Evolutionary conservation across 108 stramenopile species (phyloP), one percentile per base, ranked within the genome.

Genomic region (Pelagomonas calceolata): DNA sequence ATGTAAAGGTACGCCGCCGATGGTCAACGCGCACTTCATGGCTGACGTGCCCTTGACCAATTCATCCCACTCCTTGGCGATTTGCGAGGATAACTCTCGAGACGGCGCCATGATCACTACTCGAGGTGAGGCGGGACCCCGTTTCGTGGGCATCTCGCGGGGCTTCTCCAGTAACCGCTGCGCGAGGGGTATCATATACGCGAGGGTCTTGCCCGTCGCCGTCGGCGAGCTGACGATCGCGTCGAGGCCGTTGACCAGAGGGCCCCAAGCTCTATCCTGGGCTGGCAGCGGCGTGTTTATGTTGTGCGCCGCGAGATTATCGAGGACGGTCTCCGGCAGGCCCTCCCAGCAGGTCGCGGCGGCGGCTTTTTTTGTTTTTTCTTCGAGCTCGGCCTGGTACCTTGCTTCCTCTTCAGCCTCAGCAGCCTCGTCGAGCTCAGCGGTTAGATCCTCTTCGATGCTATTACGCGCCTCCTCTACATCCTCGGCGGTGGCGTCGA

Each of bases 211-310:
- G 31, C 83, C 83, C 0, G 78, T 74, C 26, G 80, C 83, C 16
- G 83, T 84, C 29, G 85, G 85, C 21, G 83, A 72, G 39, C 80
- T 76, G 34, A 85, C 36, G 46, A 85, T 81, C 0, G 83, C 68
- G 64, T 85, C 85, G 39, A 66, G 63, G 63, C 85, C 85, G 33
- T 79, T 60, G 36, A 72, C 60, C 30, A 85, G 21, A 3, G 51
- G 51, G 21, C 0, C 21, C 21, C 4, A 60, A 26, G 51, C 3
- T 26, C 51, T 17, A 1, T 1, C 1, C 51, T 60, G 51, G 7
- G 29, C 51, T 1, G 51, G 51, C 21, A 60, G 51, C 21, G 26
- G 51, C 21, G 51, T 26, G 7, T 1, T 12, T 17, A 60, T 1
- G 51, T 26, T 26, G 51, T 26, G 51, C 51, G 51, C 51, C 7